Evolutionary conservation across 2,329 filamentous ascomycete genomes (phyloP).

Genomic region (Aspergillus aculeatinus): DNA sequence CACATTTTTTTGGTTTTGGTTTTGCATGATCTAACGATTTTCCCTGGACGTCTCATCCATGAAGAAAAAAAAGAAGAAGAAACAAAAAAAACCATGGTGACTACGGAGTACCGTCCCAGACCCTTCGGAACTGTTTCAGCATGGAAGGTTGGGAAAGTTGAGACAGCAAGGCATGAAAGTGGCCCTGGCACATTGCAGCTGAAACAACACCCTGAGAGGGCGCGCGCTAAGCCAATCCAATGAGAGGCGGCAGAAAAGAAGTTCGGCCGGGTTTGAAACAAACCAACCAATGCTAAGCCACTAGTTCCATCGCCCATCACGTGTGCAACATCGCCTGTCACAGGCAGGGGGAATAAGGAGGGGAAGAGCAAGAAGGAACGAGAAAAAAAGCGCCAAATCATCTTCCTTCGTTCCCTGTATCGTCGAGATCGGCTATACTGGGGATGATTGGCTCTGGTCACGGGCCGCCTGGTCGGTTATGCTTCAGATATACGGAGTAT

Average conservation of each 20-base stretch:
- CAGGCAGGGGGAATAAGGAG: too few relatives aligned
- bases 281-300: slow-evolving; percentile 25
- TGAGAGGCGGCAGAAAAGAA: slow-evolving; percentile 10
- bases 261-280: slow-evolving; percentile 29
- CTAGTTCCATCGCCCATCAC: slow-evolving; percentile 18
- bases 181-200: slow-evolving; percentile 14
- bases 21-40: not conserved
- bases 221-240: slow-evolving; percentile 19
- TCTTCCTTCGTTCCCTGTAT: not conserved
- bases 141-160: not conserved
- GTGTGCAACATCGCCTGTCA: slow-evolving; percentile 9
- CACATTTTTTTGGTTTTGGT: too few relatives aligned
- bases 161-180: not conserved
- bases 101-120: slow-evolving; percentile 5
- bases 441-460: not conserved
- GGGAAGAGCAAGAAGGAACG: too few relatives aligned
- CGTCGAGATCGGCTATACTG: not conserved
- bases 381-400: too few relatives aligned
- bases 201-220: slow-evolving; percentile 25
- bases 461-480: not conserved
- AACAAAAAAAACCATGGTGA: slow-evolving; percentile 1
- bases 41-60: not conserved
- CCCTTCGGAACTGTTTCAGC: slow-evolving; percentile 6
- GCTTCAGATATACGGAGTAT: not conserved
- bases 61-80: not conserved